Base-by-base conservation (phyloP, 2,329 filamentous ascomycete genomes). In the Fusarium bulbicola region DNA sequence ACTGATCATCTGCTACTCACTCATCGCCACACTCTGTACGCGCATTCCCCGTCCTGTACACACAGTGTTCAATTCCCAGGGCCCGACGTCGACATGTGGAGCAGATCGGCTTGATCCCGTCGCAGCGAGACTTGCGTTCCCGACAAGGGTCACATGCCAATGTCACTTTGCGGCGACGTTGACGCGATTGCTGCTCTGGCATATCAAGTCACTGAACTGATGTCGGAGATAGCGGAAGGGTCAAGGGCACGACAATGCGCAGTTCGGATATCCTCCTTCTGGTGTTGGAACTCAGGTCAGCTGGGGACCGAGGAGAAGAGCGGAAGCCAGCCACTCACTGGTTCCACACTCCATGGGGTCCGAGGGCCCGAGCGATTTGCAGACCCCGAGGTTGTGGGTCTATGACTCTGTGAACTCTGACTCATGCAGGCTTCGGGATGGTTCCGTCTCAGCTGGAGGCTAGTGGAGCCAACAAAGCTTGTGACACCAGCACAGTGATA, bases 31-130 rank as follows among this genome's bases (percentile, higher is more conserved):
- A 54, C 5, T 42, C 58, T 43, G 58, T 60, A 11, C 58, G 58
- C 5, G 58, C 58, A 42, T 60, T 60, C 1, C 58, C 46, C 3
- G 9, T 18, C 58, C 30, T 60, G 36, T 54, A 60, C 14, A 54
- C 28, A 8, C 58, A 60, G 21, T 54, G 46, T n/a, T 60, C 46
- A 8, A 60, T 60, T 16, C 58, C 58, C n/a, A 54, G 24, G 0
- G 46, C 46, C 13, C 57, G 43, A 5, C 26, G 5, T 9, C 57
- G 57, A 40, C 45, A 59, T 10, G 57, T 59, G 34, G 57, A 52
- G 57, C 57, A 60, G 14, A 54, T 21, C 36, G 58, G 58, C 47
- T 60, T 60, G 28, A 34, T 60, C 28, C 58, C 58, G 58, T 54
- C 37, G n/a, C 58, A 60, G 21, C 58, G 58, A 34, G 58, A 37